A percentile compares a stretch with the other conserved stretches of the same genome.
Conservation (phyloP, 2,329 filamentous ascomycete species). For the Neonectria faginata region DNA sequence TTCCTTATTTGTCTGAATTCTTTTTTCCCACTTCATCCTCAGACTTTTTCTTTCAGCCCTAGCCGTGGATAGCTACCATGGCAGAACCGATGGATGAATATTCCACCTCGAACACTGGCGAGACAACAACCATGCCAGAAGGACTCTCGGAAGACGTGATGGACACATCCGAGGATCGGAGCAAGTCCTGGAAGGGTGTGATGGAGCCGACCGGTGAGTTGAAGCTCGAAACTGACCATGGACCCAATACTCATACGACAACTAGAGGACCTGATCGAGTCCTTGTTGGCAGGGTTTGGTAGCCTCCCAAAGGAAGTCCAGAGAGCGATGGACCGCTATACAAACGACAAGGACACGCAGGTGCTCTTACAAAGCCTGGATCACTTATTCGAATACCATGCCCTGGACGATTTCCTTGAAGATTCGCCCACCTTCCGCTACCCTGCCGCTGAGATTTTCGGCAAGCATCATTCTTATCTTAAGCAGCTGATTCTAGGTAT, state of each 20-base stretch:
- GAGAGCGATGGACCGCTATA: conserved; percentile 27
- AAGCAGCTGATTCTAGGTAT: not conserved
- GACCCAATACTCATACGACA: conserved; percentile 10
- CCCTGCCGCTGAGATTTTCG: conserved; percentile 36
- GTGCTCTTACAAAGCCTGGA: conserved; percentile 32
- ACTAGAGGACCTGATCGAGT: conserved; percentile 29
- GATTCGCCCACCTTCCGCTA: conserved; percentile 29
- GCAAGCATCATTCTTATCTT: conserved; percentile 31
- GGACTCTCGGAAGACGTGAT: not conserved
- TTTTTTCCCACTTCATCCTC: not conserved
- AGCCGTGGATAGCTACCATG: conserved; percentile 17
- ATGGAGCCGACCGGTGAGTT: conserved; percentile 1
- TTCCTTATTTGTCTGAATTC: not conserved
- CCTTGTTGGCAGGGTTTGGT: conserved; percentile 29
- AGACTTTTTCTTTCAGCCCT: not conserved
- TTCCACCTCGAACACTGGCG: not conserved
- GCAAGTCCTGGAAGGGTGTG: not conserved
- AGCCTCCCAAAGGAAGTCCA: conserved; percentile 32
- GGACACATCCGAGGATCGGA: not conserved
- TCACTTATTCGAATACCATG: conserved; percentile 20
- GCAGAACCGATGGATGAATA: conserved; percentile 21
- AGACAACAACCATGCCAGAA: not conserved
- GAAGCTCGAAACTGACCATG: not conserved
- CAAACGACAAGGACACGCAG: conserved; percentile 8
- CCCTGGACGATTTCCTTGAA: conserved; percentile 40